These are phyloP conservation scores for Diaporthe humulicola DNA, from an alignment of 2,329 filamentous ascomycete genomes.

Conservation along the genomic window DNA sequence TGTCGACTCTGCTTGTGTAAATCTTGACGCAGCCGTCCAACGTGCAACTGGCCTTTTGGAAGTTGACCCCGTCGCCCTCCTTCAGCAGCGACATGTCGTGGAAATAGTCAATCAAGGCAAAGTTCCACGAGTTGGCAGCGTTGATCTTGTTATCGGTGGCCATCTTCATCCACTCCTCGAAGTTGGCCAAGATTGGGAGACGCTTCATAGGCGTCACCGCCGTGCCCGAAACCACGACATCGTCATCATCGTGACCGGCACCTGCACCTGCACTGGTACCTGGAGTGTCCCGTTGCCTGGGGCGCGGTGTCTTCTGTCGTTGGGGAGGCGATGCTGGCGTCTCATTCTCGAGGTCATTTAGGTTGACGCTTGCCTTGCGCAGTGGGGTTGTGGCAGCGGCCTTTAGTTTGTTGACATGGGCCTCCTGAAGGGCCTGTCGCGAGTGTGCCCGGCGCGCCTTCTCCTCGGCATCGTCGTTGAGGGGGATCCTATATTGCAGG, in stretches of 20 bases:
- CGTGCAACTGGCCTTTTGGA: slow-evolving; percentile 98
- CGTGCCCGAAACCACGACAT: slow-evolving; percentile 76
- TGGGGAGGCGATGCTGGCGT: slow-evolving; percentile 67
- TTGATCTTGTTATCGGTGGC: slow-evolving; percentile 99
- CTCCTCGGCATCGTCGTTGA: slow-evolving; percentile 95
- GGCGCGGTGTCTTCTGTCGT: slow-evolving; percentile 61
- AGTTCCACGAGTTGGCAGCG: slow-evolving; percentile 98
- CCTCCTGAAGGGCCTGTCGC: slow-evolving; percentile 88
- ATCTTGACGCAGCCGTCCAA: slow-evolving; percentile 99
- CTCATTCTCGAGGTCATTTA: slow-evolving; percentile 70
- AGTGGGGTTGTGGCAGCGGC: slow-evolving; percentile 79
- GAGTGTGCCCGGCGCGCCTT: slow-evolving; percentile 90
- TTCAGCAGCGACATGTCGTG: slow-evolving; percentile 98
- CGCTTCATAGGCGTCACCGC: slow-evolving; percentile 96
- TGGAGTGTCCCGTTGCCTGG: slow-evolving; percentile 48
- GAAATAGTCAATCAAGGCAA: slow-evolving; percentile 99
- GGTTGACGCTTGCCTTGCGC: slow-evolving; percentile 72
- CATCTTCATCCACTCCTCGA: slow-evolving; percentile 99
- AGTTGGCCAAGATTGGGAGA: slow-evolving; percentile 95
- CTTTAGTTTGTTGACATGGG: slow-evolving; percentile 92
- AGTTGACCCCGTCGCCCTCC: slow-evolving; percentile 97
- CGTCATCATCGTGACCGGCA: slow-evolving; percentile 63
- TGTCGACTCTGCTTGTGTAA: slow-evolving; percentile 98
- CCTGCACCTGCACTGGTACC: slow-evolving; percentile 43
- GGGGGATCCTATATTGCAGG: slow-evolving; percentile 76